A percentile compares a stretch with the other conserved stretches of the same genome.
phyloP scores from a whole-genome alignment of 306 rosid genomes.

The Cucumis melo region DNA sequence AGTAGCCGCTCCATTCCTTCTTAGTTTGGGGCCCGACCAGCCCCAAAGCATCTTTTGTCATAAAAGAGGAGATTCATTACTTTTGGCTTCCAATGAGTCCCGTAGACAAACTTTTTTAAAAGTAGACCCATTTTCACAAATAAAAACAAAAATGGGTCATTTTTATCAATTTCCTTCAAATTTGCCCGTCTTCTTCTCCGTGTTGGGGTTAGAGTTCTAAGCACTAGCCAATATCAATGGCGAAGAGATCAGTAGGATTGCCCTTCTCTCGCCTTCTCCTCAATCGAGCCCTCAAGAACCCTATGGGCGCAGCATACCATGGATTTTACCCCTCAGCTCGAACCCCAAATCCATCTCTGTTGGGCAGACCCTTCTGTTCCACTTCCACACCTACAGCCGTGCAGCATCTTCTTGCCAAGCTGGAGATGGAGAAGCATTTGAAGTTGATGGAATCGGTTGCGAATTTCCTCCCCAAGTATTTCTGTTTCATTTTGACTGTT shows the following conservation, averaged over 20 bases:
- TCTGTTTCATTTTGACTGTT: background rate
- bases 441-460: slow-evolving; percentile 1
- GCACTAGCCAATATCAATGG: background rate
- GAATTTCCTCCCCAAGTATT: background rate
- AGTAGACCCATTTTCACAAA: too few relatives aligned
- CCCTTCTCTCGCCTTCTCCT: background rate
- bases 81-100: too few relatives aligned
- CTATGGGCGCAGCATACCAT: background rate
- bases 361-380: background rate
- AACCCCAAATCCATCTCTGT: background rate
- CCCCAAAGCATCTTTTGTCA: too few relatives aligned
- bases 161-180: too few relatives aligned
- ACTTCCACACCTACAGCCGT: background rate
- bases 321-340: background rate
- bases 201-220: background rate
- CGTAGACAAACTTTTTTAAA: too few relatives aligned
- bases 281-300: background rate
- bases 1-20: too few relatives aligned
- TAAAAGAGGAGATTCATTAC: too few relatives aligned
- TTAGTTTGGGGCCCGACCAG: too few relatives aligned
- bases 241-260: background rate
- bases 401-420: background rate
- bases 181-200: background rate
- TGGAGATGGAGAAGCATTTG: background rate
- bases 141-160: too few relatives aligned